Evolutionary conservation across 2,329 filamentous ascomycete genomes (phyloP).

Genomic region (Waltergamsia citrina): DNA sequence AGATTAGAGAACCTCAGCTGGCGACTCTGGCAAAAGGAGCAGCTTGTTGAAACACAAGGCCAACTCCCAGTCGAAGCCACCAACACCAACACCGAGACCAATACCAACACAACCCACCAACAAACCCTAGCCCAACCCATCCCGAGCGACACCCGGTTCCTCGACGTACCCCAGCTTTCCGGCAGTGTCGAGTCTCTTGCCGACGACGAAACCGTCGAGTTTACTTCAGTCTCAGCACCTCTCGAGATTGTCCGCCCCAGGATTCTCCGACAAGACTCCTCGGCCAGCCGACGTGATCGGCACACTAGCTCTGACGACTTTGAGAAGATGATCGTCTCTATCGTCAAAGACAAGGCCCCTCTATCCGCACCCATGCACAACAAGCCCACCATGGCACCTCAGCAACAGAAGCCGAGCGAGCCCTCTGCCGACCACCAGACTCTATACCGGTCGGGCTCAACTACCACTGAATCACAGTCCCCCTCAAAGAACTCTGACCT

Average conservation of each 20-base stretch:
- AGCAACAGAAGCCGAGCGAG: constrained; percentile 30
- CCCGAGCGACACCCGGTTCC: constrained; percentile 28
- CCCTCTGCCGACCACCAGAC: constrained; percentile 11
- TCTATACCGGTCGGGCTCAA: constrained; percentile 27
- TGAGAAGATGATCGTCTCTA: constrained; percentile 88
- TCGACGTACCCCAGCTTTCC: constrained; percentile 62
- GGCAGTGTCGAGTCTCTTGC: constrained; percentile 67
- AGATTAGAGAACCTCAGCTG: constrained; percentile 92
- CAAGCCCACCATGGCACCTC: constrained; percentile 11
- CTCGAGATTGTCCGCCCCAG: constrained; percentile 56
- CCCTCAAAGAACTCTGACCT: constrained; percentile 51
- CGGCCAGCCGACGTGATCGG: constrained; percentile 63
- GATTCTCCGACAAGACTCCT: constrained; percentile 63
- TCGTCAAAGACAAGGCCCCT: constrained; percentile 74
- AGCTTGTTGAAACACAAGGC: constrained; percentile 63
- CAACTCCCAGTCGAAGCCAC: constrained; percentile 35
- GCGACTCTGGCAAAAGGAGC: constrained; percentile 87
- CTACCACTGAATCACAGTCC: constrained; percentile 32
- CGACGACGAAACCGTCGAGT: constrained; percentile 58
- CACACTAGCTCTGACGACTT: constrained; percentile 90
- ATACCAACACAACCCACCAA: constrained; percentile 23
- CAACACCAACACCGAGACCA: constrained; percentile 25
- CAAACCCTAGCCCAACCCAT: constrained; percentile 41
- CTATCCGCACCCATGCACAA: constrained; percentile 29
- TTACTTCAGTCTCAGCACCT: constrained; percentile 41